A percentile compares a stretch with the other conserved stretches of the same genome.
Evolutionary conservation across 2,329 filamentous ascomycete genomes (phyloP).

Genomic region (Scopulariopsis brevicaulis): DNA sequence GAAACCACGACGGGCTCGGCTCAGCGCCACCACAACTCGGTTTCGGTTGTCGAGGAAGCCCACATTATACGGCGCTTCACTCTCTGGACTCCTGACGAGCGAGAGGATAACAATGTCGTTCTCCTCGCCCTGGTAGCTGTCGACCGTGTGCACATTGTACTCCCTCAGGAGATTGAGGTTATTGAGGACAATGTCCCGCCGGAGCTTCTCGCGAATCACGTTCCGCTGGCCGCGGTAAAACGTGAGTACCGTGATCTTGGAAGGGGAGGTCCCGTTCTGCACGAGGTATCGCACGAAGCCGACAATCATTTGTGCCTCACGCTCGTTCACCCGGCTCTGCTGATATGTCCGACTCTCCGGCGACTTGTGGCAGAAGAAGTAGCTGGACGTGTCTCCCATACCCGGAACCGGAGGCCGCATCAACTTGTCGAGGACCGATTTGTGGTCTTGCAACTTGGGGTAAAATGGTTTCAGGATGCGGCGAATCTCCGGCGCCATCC

Average conservation of each 20-base stretch:
- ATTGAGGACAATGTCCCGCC: conserved; percentile 15
- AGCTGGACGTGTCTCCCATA: conserved; percentile 24
- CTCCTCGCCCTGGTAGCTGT: conserved; percentile 85
- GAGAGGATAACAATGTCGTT: conserved; percentile 77
- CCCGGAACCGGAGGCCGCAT: conserved; percentile 30
- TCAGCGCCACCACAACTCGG: conserved; percentile 46
- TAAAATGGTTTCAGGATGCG: conserved; percentile 36
- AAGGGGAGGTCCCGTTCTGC: conserved; percentile 47
- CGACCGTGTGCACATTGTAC: conserved; percentile 64
- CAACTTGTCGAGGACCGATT: conserved; percentile 19
- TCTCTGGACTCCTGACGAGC: conserved; percentile 58
- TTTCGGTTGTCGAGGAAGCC: conserved; percentile 63
- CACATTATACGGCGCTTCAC: conserved; percentile 29
- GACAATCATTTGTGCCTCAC: conserved; percentile 68
- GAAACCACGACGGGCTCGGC: conserved; percentile 65
- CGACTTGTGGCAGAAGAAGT: conserved; percentile 41
- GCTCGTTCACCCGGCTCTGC: conserved; percentile 54
- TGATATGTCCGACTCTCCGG: conserved; percentile 51
- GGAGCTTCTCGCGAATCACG: conserved; percentile 40
- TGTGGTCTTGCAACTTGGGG: conserved; percentile 29
- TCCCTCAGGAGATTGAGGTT: conserved; percentile 17
- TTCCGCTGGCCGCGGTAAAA: conserved; percentile 83
- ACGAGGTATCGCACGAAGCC: conserved; percentile 62
- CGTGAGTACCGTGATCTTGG: conserved; percentile 67
- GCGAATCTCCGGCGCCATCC: conserved; percentile 36